Base-by-base conservation (phyloP, 352 stramenopile genomes). In the Pythium apleroticum region DNA sequence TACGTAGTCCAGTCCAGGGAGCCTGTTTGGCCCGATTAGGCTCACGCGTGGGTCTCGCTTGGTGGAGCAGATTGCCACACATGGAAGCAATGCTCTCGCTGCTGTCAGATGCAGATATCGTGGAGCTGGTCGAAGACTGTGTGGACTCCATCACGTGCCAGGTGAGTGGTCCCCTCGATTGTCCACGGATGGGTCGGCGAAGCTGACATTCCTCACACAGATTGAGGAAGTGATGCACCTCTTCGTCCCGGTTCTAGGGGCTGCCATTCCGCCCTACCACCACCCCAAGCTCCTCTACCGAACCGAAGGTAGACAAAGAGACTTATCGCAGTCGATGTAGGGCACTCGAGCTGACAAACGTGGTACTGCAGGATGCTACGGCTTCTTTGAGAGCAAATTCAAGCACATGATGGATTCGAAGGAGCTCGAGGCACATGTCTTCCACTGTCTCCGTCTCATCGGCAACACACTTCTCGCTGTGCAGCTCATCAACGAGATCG, bases 321-420 rank as follows among this genome's bases (percentile, higher is more conserved):
- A 63, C 60, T 48, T 17, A 4, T 24, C 4, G 19, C 20, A 48
- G 14, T 1, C 17, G 33, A 39, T 39, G 33, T 39, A 17, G 11
- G 33, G 5, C 30, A 9, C 5, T 17, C 11, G 33, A 39, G 11
- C 33, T 39, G 8, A 39, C 11, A 10, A 15, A 39, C 4, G 11
- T 39, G 33, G 33, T 15, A 4, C 15, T 43, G 57, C 56, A 77
- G 84, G 81, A 0, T 91, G 80, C 39, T 94, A 80, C 41, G 86
- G 84, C 7, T 93, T 88, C 61, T 93, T 96, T 57, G 81, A 96
- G 45, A 79, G 81, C 49, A 91, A 94, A 28, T 90, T 93, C 55
- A 84, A 90, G 46, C 73, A 88, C 22, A 68, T 96, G 48, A 66
- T 97, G 10, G 84, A 91, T 30, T 89, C 84, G 20, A 72, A 86